These are phyloP conservation scores for Podaxis carcinomalis DNA, from an alignment of 768 basidiomycete genomes.

Conservation along the genomic window DNA sequence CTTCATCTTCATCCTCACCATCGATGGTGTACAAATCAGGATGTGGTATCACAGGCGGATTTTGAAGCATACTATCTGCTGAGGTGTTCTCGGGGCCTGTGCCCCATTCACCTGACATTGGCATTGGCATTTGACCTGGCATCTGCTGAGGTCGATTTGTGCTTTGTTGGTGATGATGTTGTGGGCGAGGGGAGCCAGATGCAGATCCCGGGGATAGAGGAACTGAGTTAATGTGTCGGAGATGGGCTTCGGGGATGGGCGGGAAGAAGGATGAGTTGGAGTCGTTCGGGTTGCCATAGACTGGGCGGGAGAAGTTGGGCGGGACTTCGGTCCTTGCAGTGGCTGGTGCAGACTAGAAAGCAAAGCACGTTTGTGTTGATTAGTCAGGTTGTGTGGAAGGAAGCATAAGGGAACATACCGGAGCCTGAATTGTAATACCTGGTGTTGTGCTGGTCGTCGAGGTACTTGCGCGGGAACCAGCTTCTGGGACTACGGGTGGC, in stretches of 20 bases:
- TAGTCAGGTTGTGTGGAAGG: not conserved
- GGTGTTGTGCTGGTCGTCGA: constrained; percentile 24
- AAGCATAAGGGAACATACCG: constrained; percentile 23
- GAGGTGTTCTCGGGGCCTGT: constrained; percentile 2
- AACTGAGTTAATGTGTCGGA: not conserved
- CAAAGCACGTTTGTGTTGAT: not conserved
- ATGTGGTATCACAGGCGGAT: constrained; percentile 5
- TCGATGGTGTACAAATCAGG: not conserved
- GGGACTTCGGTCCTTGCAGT: not conserved
- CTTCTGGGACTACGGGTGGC: constrained; percentile 12
- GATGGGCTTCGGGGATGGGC: not conserved
- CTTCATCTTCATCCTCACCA: constrained; percentile 20
- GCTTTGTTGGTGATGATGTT: not conserved
- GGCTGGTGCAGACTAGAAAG: not conserved
- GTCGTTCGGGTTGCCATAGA: not conserved
- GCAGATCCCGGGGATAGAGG: not conserved
- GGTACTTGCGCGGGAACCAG: constrained; percentile 8
- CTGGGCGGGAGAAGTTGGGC: not conserved
- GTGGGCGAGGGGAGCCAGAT: not conserved
- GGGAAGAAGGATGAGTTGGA: constrained; percentile 2
- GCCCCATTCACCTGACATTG: not conserved
- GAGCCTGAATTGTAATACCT: constrained; percentile 31
- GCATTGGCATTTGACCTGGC: not conserved
- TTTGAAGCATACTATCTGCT: not conserved
- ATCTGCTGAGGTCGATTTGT: not conserved